phyloP scores from a whole-genome alignment of 202 grass and related monocot genomes.

The Setaria italica region DNA sequence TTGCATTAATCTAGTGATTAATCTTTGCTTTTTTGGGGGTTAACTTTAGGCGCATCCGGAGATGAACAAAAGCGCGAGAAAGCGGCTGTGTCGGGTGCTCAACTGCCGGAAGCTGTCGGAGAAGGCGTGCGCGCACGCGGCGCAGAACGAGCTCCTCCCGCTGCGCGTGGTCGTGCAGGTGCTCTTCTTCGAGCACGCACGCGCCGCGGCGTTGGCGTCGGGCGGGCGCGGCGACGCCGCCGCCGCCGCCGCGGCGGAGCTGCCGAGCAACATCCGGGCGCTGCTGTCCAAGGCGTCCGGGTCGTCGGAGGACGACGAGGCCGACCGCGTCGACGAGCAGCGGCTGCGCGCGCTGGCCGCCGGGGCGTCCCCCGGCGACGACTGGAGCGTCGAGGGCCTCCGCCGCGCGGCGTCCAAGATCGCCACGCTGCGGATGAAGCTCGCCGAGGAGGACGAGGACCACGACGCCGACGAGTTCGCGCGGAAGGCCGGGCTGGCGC shows the following conservation, averaged over 20 bases:
- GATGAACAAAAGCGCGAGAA: conserved; percentile 76
- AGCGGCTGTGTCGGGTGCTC: conserved; percentile 76
- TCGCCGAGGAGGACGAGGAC: conserved; percentile 67
- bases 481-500: conserved; percentile 64
- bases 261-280: conserved; percentile 73
- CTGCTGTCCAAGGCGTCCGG: conserved; percentile 76
- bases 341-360: conserved; percentile 52
- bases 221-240: conserved; percentile 30
- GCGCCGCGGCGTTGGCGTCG: conserved; percentile 54
- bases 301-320: conserved; percentile 53
- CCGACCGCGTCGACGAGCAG: conserved; percentile 64
- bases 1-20: background rate
- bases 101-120: conserved; percentile 95
- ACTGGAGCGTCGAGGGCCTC: conserved; percentile 72
- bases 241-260: conserved; percentile 36
- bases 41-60: conserved; percentile 64
- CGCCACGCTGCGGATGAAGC: conserved; percentile 89
- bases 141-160: conserved; percentile 91
- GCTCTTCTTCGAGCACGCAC: conserved; percentile 95
- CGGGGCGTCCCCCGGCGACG: conserved; percentile 50
- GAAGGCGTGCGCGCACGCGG: conserved; percentile 86
- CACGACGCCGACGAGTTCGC: conserved; percentile 61
- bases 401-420: conserved; percentile 77
- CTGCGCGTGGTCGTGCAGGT: conserved; percentile 95
- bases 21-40: background rate